Percentiles rank a stretch among this genome's conserved stretches.
Evolutionary conservation across 2,329 filamentous ascomycete species (phyloP).

Genomic region (Neofusicoccum sp.): DNA sequence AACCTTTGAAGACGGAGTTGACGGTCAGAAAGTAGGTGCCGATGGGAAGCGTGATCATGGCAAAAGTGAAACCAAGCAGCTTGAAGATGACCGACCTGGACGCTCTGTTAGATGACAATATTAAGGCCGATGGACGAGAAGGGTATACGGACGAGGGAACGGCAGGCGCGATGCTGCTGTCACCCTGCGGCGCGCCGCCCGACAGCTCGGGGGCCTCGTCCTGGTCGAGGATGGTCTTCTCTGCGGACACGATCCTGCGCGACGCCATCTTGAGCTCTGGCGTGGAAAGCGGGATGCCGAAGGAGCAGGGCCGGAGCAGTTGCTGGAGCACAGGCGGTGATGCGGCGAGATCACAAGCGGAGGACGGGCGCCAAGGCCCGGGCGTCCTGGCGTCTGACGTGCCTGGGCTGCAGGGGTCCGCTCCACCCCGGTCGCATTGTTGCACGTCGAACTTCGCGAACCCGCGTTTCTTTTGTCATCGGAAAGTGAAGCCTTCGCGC

Average conservation of each 20-base stretch:
- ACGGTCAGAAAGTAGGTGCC: slow-evolving; percentile 85
- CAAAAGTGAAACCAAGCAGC: slow-evolving; percentile 84
- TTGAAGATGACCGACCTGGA: slow-evolving; percentile 82
- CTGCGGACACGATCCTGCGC: slow-evolving; percentile 64
- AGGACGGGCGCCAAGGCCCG: background rate
- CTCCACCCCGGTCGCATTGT: background rate
- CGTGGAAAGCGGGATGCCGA: background rate
- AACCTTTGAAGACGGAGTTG: slow-evolving; percentile 69
- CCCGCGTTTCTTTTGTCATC: slow-evolving; percentile 1
- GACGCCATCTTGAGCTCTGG: slow-evolving; percentile 75
- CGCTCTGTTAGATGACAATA: slow-evolving; percentile 1
- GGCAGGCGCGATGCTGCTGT: slow-evolving; percentile 77
- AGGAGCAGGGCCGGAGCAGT: background rate
- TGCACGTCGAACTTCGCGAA: slow-evolving; percentile 13
- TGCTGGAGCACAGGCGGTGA: background rate
- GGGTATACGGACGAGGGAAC: slow-evolving; percentile 70
- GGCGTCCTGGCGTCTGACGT: background rate
- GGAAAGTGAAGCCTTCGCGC: no score
- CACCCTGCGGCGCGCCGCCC: slow-evolving; percentile 46
- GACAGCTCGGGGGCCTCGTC: slow-evolving; percentile 35
- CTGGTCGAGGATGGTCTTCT: slow-evolving; percentile 64
- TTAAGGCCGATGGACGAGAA: background rate
- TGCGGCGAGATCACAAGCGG: no score
- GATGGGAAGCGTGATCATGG: slow-evolving; percentile 87
- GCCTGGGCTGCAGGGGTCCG: background rate